phyloP scores from a whole-genome alignment of 192 early-diverging fungal genomes.

The Entomortierella lignicola region DNA sequence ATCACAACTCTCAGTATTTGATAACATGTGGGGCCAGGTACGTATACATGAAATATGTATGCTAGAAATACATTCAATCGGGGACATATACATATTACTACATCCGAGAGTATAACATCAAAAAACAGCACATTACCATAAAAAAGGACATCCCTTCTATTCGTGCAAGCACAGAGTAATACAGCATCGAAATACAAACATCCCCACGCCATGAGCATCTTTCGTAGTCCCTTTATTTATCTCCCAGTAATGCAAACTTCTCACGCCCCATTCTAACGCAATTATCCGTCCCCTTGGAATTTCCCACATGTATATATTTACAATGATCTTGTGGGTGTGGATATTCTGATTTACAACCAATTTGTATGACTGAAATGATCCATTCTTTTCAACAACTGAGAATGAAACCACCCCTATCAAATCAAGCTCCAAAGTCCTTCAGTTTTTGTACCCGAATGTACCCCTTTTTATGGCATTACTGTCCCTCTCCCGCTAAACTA shows the following conservation, averaged over 20 bases:
- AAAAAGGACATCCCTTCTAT: no score
- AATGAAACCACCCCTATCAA: neutral
- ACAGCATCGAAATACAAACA: neutral
- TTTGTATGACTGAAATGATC: no score
- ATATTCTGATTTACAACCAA: neutral
- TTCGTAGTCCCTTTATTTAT: constrained; percentile 7
- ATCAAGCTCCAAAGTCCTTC: neutral
- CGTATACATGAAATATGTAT: neutral
- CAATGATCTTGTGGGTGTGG: no score
- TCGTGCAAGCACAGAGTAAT: no score
- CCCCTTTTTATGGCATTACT: constrained; percentile 6
- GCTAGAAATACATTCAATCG: no score
- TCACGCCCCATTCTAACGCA: neutral
- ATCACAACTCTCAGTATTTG: constrained; percentile 18
- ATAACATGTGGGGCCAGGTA: constrained; percentile 36
- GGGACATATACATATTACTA: no score
- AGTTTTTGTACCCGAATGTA: no score
- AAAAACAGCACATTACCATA: no score
- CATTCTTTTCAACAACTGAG: neutral
- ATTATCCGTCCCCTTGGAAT: neutral
- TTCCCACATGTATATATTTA: neutral
- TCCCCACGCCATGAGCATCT: constrained; percentile 7
- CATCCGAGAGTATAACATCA: no score
- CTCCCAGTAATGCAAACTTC: no score
- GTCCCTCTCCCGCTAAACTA: neutral